Evolutionary conservation across 2,329 filamentous ascomycete species (phyloP), one percentile per base, ranked within the genome.

Genomic region (Sclerotinia subarctica): DNA sequence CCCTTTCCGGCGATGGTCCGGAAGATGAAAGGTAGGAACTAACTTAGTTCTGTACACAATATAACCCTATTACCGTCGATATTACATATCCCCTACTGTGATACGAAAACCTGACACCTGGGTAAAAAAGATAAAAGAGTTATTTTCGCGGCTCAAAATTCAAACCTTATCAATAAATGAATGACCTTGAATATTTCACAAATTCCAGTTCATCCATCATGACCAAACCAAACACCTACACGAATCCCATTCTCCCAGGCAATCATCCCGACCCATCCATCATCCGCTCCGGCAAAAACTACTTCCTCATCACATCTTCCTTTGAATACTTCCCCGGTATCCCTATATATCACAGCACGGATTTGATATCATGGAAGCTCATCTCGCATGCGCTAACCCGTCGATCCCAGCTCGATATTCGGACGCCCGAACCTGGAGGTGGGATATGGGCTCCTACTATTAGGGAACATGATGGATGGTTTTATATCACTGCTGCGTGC

Each of bases 361-460:
- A 86, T 72, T 73, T 87, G 24, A 71, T 78, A 21, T 80, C 81
- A 64, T 86, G 83, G 83, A 82, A 80, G 67, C 78, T 82, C 8
- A 77, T 81, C 47, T 78, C 79, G 66, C 76, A 79, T 69, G 79
- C 77, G 1, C 66, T 81, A 21, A 78, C 77, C 54, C 74, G 78
- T 21, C 74, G 71, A 15, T 72, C 75, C 0, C 82, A 83, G 70
- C 77, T 84, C 4, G 80, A 81, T 69, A 47, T 76, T 69, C 67
- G 73, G 10, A 70, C 68, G 29, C 76, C 72, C 8, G 76, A 75
- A 5, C 78, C 75, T n/a, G 75, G 74, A 29, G 77, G 78, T 46
- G 81, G 81, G 0, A 81, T 82, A 54, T 86, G 82, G 77, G 84
- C 84, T 0, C 78, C 82, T 0, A 83, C 82, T 0, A 71, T 84